Evolutionary conservation across 1,284 basidiomycete genomes (phyloP).

Genomic region (Ceratobasidium sp.): DNA sequence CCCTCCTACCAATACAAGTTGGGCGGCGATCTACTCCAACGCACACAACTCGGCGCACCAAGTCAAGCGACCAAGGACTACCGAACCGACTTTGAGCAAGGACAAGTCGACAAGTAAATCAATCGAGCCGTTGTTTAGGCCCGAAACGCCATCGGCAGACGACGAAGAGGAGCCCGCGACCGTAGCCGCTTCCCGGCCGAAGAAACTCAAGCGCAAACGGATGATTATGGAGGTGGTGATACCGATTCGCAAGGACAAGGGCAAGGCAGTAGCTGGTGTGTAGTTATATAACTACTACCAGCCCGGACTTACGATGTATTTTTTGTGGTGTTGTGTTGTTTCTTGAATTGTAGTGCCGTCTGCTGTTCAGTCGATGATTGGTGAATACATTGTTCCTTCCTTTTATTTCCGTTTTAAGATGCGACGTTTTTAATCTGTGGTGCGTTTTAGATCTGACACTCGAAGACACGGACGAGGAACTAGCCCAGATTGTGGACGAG

Average conservation of each 20-base stretch:
- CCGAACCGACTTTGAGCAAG: background rate
- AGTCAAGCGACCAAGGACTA: background rate
- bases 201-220: constrained; percentile 9
- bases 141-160: constrained; percentile 14
- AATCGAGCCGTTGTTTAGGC: constrained; percentile 15
- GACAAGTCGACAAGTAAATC: background rate
- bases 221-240: constrained; percentile 34
- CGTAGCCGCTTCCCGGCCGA: background rate
- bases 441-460: background rate
- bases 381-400: constrained; percentile 26
- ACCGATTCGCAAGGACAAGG: constrained; percentile 13
- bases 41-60: background rate
- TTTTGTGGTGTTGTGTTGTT: constrained; percentile 1
- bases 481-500: background rate
- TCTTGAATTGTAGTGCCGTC: background rate
- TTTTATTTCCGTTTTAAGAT: background rate
- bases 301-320: constrained; percentile 2
- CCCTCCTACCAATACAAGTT: background rate
- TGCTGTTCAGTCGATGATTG: constrained; percentile 19
- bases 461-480: constrained; percentile 5
- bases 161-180: background rate
- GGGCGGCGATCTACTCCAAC: constrained; percentile 22
- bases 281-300: constrained; percentile 2
- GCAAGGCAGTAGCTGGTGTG: constrained; percentile 32
- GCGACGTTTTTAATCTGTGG: constrained; percentile 4